Evolutionary conservation across 2,329 filamentous ascomycete species (phyloP), one percentile per base, ranked within the genome.

Genomic region (Fusarium dimerum): DNA sequence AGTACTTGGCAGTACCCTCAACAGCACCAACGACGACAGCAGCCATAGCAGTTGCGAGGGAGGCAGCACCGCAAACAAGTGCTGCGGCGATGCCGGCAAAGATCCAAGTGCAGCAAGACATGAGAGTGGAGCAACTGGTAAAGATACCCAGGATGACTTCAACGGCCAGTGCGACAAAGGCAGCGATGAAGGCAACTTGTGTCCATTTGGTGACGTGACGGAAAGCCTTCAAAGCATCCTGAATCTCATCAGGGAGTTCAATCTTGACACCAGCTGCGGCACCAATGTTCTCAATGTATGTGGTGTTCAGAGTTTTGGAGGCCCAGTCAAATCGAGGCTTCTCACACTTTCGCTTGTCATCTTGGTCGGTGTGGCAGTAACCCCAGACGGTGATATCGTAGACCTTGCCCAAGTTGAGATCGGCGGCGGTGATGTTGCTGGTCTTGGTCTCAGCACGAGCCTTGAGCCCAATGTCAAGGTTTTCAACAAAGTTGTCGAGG

Each of bases 301-400:
- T 62, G 73, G 85, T 88, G 57, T 88, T 83, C 59, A 95, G 76
- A 2, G 85, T 81, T 63, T 88, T 79, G 71, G 87, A 83, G 64
- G 88, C 91, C 85, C 90, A 99, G 74, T 90, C 78, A 63, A 87
- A 86, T 70, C 87, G 76, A 49, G 86, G 80, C 62, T 85, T 78
- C 48, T 85, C 87, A 82, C 93, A 97, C 62, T 80, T 76, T 58
- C 79, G 77, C 57, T 80, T 77, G 59, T 61, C 60, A 60, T 81
- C 80, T 60, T 78, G 71, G 46, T 79, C 73, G 48, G 81, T 84
- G 51, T 78, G 76, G 82, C 94, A 97, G 81, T 92, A 96, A 69
- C 88, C 89, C 89, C 90, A 96, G 38, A 97, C 80, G 67, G 83
- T 84, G 68, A 97, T 79, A 55, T 89, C 82, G 81, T 97, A 97